A percentile compares a stretch with the other conserved stretches of the same genome.
Evolutionary conservation across 2,329 filamentous ascomycete species (phyloP).

Genomic region (Scorias spongiosa): DNA sequence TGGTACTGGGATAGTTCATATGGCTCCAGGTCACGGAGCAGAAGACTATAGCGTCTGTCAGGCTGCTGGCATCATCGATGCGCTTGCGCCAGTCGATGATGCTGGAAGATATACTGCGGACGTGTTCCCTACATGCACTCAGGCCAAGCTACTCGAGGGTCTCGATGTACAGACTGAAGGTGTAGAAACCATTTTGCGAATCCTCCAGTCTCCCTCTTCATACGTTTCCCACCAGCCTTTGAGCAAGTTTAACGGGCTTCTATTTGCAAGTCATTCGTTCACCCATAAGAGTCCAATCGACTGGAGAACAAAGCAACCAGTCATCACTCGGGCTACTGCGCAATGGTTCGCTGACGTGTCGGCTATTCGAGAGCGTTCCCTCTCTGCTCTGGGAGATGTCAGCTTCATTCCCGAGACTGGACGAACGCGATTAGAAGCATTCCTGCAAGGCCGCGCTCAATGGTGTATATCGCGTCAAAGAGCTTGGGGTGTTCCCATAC

Average conservation of each 20-base stretch:
- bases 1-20: conserved; percentile 89
- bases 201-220: conserved; percentile 37
- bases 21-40: conserved; percentile 88
- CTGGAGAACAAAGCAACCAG: conserved; percentile 86
- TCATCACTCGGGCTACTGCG: conserved; percentile 81
- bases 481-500: conserved; percentile 93
- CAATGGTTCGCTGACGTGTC: conserved; percentile 97
- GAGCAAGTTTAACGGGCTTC: conserved; percentile 18
- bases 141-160: conserved; percentile 40
- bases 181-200: conserved; percentile 50
- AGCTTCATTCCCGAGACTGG: conserved; percentile 66
- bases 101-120: conserved; percentile 66
- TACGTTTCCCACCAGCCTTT: conserved; percentile 3
- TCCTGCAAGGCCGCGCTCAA: conserved; percentile 74
- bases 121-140: conserved; percentile 51
- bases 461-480: conserved; percentile 98
- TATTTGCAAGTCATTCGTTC: conserved; percentile 57
- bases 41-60: conserved; percentile 83
- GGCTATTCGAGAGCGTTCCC: conserved; percentile 59
- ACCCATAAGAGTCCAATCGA: conserved; percentile 95
- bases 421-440: conserved; percentile 62
- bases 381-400: conserved; percentile 55
- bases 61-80: conserved; percentile 48
- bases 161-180: conserved; percentile 58
- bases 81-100: conserved; percentile 71